These are phyloP conservation scores for Geum urbanum DNA, from an alignment of 306 rosid species.

Conservation along the genomic window DNA sequence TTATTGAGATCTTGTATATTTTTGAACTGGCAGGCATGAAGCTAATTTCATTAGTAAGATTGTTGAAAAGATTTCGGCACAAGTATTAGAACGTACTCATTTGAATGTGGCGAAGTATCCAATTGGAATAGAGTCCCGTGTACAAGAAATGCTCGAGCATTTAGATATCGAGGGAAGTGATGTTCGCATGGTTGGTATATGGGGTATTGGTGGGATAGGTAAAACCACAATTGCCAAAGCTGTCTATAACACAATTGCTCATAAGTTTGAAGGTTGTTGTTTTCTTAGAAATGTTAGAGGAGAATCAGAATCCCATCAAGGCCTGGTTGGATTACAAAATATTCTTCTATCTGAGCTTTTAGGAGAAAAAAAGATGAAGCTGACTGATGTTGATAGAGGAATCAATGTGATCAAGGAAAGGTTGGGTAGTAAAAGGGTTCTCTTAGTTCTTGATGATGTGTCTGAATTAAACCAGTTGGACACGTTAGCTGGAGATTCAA, in stretches of 20 bases:
- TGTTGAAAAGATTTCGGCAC: not conserved
- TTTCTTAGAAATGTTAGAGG: not conserved
- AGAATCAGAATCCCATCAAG: not conserved
- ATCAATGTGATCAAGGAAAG: not conserved
- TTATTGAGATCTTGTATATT: too few relatives aligned
- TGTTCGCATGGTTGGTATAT: slow-evolving; percentile 7
- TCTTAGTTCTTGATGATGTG: slow-evolving; percentile 18
- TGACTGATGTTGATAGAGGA: not conserved
- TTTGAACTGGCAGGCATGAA: not conserved
- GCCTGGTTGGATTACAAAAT: not conserved
- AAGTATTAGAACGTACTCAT: not conserved
- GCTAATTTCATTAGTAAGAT: not conserved
- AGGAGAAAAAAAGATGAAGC: not conserved
- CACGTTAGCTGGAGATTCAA: not conserved
- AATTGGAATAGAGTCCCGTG: not conserved
- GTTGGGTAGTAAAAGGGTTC: not conserved
- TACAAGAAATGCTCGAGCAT: not conserved
- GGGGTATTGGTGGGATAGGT: not conserved
- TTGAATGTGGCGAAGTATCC: not conserved
- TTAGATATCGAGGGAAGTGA: not conserved
- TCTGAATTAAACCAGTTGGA: not conserved
- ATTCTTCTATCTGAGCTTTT: not conserved
- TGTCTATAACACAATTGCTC: not conserved
- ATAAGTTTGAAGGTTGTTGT: not conserved
- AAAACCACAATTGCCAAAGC: slow-evolving; percentile 4